Conservation (phyloP, 768 basidiomycete species). For the Porphyrellus cyaneotinctus region DNA sequence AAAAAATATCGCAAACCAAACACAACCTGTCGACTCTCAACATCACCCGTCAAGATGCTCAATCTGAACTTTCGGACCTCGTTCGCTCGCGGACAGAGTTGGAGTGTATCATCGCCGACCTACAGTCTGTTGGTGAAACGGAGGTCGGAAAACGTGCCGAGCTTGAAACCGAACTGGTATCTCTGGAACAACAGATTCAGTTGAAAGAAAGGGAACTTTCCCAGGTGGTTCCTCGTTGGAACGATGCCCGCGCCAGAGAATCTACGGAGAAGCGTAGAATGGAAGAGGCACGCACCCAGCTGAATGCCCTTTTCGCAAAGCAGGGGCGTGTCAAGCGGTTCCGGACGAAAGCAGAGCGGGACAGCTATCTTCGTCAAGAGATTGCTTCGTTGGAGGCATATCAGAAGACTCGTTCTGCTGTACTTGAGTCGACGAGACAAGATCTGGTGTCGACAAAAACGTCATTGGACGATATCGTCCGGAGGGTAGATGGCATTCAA, state of each 20-base stretch:
- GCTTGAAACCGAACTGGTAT: slow-evolving; percentile 60
- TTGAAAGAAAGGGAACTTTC: slow-evolving; percentile 60
- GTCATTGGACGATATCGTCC: slow-evolving; percentile 54
- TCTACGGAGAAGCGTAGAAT: slow-evolving; percentile 58
- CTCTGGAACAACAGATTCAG: slow-evolving; percentile 55
- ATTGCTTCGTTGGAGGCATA: slow-evolving; percentile 66
- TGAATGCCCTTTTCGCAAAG: slow-evolving; percentile 80
- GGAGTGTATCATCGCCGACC: slow-evolving; percentile 77
- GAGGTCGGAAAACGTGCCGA: slow-evolving; percentile 61
- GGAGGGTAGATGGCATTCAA: slow-evolving; percentile 52
- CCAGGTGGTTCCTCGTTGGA: slow-evolving; percentile 70
- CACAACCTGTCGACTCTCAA: slow-evolving; percentile 68
- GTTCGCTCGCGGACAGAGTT: slow-evolving; percentile 82
- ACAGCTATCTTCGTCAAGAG: slow-evolving; percentile 77
- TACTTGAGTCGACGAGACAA: slow-evolving; percentile 48
- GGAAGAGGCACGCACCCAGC: slow-evolving; percentile 67
- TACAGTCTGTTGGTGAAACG: slow-evolving; percentile 59
- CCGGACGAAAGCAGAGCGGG: slow-evolving; percentile 76
- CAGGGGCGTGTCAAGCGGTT: slow-evolving; percentile 88
- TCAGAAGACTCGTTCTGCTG: slow-evolving; percentile 49
- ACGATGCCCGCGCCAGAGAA: slow-evolving; percentile 48
- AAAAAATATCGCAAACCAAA: slow-evolving; percentile 62
- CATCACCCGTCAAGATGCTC: slow-evolving; percentile 69
- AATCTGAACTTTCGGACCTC: slow-evolving; percentile 82
- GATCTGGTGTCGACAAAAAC: slow-evolving; percentile 48